Evolutionary conservation across 768 basidiomycete genomes (phyloP).

Genomic region (Nevesoporus exiguus): DNA sequence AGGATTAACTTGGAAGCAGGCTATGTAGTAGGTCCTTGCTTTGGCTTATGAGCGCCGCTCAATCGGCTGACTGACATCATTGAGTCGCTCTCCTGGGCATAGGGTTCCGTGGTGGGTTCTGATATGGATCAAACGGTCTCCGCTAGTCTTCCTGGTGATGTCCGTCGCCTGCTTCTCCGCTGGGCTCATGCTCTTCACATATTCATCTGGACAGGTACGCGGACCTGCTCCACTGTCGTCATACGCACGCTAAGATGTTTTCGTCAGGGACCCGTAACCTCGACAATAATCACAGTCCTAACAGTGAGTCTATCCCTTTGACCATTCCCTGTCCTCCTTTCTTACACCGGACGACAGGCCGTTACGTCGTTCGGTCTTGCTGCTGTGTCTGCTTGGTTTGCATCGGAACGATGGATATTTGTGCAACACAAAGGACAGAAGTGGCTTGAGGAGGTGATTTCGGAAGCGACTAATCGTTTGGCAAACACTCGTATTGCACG

Average conservation of each 20-base stretch:
- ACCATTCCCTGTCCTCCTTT: neutral
- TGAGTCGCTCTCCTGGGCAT: slow-evolving; percentile 51
- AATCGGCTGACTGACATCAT: slow-evolving; percentile 19
- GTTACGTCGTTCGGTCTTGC: slow-evolving; percentile 43
- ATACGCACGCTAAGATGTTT: slow-evolving; percentile 12
- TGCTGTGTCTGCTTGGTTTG: slow-evolving; percentile 54
- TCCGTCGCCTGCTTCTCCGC: slow-evolving; percentile 82
- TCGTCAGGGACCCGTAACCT: slow-evolving; percentile 54
- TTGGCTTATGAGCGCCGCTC: slow-evolving; percentile 6
- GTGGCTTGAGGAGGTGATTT: slow-evolving; percentile 47
- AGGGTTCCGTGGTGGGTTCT: slow-evolving; percentile 58
- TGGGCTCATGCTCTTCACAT: slow-evolving; percentile 73
- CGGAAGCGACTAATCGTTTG: slow-evolving; percentile 26
- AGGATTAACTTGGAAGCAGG: slow-evolving; percentile 54
- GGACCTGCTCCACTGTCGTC: slow-evolving; percentile 21
- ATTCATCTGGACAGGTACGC: slow-evolving; percentile 65
- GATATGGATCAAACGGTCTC: slow-evolving; percentile 85
- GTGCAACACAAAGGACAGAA: slow-evolving; percentile 46
- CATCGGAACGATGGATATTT: slow-evolving; percentile 49
- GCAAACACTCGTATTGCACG: slow-evolving; percentile 26
- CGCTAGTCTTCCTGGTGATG: slow-evolving; percentile 78
- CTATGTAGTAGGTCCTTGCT: slow-evolving; percentile 46
- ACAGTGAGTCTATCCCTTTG: slow-evolving; percentile 37
- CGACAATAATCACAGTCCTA: slow-evolving; percentile 71
- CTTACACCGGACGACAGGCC: slow-evolving; percentile 21